Base-by-base conservation (phyloP, 1,139 yeast genomes). In the Arxiozyma bovina region DNA sequence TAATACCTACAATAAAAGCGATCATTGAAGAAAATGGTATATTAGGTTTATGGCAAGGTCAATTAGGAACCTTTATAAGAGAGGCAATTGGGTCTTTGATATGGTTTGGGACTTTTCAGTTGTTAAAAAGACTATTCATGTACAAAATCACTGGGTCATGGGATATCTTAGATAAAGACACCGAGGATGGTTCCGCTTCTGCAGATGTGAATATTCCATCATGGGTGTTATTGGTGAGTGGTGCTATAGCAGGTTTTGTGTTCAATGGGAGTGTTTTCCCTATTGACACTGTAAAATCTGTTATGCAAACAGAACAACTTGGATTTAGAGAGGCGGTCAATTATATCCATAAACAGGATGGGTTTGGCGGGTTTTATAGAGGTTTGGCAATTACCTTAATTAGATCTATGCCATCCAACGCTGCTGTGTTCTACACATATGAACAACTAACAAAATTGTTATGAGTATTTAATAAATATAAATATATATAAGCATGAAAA, bases 51-150 rank as follows among this genome's bases (percentile, higher is more conserved):
- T 91, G 97, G 96, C 81, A 81, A 57, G 99, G 98, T 1, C 90
- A 89, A 60, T 74, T 82, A 0, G 85, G 96, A 11, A 91, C 99
- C 0, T 72, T 89, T 55, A 60, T 87, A 2, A 77, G 98, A 63
- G 99, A 91, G 69, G 78, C 88, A 41, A 83, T 90, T 22, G 98
- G 98, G 4, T 87, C 96, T 1, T 87, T 96, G 4, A 82, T 94
- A 3, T 91, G 98, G 97, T 91, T 91, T 71, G 94, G 96, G 0
- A 81, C 93, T 38, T 90, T 88, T 67, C 96, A 89, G 65, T 72
- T 76, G 50, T 72, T 80, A 40, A 74, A 77, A 46, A 69, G 69
- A 4, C 61, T 68, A 27, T 74, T 83, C 53, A 21, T 27, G 20
- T 17, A 34, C 30, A 25, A 15, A 23, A 50, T 40, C n/a, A 48